These are phyloP conservation scores for Coelastrella sp. DNA, from an alignment of 139 green algal genomes.

Conservation along the genomic window DNA sequence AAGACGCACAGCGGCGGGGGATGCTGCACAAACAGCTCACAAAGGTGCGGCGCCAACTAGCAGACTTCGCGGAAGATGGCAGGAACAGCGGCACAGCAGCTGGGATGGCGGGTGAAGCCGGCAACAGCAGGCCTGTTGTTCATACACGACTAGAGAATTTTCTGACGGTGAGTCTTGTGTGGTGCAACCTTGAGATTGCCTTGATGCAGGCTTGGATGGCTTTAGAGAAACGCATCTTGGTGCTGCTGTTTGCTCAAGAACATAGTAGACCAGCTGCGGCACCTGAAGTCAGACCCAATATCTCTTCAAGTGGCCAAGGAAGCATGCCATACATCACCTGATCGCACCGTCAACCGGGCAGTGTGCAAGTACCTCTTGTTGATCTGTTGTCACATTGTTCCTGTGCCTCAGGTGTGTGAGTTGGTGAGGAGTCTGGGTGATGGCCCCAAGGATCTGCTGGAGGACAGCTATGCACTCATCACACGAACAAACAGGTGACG, in stretches of 20 bases:
- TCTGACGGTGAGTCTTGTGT: background rate
- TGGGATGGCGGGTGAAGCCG: background rate
- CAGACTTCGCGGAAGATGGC: background rate
- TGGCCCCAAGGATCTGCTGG: constrained; percentile 27
- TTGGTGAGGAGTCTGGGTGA: constrained; percentile 32
- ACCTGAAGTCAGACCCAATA: too few species aligned
- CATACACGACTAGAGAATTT: constrained; percentile 32
- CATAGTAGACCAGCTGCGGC: too few species aligned
- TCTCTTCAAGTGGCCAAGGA: too few species aligned
- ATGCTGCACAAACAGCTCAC: constrained; percentile 1
- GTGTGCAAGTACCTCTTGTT: background rate
- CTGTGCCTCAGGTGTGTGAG: constrained; percentile 16
- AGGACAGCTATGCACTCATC: constrained; percentile 45
- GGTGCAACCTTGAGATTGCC: too few species aligned
- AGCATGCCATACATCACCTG: too few species aligned
- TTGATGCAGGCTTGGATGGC: too few species aligned
- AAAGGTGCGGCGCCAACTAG: background rate
- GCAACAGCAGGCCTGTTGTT: background rate
- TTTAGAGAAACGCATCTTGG: too few species aligned
- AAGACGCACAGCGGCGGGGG: constrained; percentile 27
- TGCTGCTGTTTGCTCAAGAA: too few species aligned
- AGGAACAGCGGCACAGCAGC: background rate
- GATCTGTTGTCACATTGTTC: background rate
- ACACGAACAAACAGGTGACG: background rate
- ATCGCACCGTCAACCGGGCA: background rate